phyloP scores from a whole-genome alignment of 495 filamentous ascomycete genomes.

The Penicillium paxilli region DNA sequence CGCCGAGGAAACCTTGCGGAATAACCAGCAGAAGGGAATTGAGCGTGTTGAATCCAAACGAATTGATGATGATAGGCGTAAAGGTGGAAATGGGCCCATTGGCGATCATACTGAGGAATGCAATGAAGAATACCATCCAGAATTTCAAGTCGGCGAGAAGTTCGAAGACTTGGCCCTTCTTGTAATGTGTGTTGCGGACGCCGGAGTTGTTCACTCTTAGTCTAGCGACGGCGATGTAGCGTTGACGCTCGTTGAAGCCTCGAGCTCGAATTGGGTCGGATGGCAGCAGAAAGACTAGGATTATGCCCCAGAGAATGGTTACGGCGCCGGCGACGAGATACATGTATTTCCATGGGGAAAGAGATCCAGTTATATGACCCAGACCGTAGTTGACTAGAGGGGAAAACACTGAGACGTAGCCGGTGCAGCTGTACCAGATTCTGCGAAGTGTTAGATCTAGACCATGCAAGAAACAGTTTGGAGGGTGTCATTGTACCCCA shows the following conservation, averaged over 20 bases:
- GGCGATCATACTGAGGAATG: constrained; percentile 42
- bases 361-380: constrained; percentile 20
- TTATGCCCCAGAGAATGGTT: constrained; percentile 25
- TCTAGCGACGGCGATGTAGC: constrained; percentile 49
- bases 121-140: constrained; percentile 41
- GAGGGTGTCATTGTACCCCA: constrained; percentile 28
- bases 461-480: background rate
- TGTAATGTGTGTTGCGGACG: constrained; percentile 51
- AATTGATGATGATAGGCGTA: constrained; percentile 40
- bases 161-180: constrained; percentile 47
- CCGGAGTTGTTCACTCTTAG: constrained; percentile 44
- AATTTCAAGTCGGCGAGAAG: constrained; percentile 45
- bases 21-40: constrained; percentile 45
- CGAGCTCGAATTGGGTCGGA: constrained; percentile 44
- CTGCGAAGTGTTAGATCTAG: background rate
- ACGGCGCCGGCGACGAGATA: constrained; percentile 26
- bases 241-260: constrained; percentile 42
- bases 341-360: constrained; percentile 30
- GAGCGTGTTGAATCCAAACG: constrained; percentile 44
- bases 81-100: constrained; percentile 43
- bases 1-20: constrained; percentile 40
- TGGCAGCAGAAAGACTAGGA: constrained; percentile 41
- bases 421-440: constrained; percentile 28
- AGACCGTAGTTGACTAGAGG: constrained; percentile 28
- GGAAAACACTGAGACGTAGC: constrained; percentile 25